A percentile compares a stretch with the other conserved stretches of the same genome.
These are phyloP conservation scores for Venturia carpophila DNA, from an alignment of 2,329 filamentous ascomycete genomes.

Conservation along the genomic window DNA sequence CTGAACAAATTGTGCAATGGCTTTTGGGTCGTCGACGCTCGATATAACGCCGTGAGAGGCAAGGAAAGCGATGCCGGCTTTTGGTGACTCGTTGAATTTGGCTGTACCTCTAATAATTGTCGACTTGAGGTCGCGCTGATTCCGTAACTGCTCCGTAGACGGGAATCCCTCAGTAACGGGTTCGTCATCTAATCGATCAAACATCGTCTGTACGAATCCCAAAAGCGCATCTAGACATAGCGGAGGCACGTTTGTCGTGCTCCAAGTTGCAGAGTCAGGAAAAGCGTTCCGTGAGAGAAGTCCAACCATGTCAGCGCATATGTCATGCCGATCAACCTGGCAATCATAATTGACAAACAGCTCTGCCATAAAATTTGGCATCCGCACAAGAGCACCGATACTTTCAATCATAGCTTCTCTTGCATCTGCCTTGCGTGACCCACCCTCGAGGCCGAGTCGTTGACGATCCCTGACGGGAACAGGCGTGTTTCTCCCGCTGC, in stretches of 20 bases:
- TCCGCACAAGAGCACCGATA: conserved; percentile 81
- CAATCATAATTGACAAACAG: conserved; percentile 98
- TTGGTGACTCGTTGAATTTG: conserved; percentile 94
- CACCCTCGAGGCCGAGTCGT: conserved; percentile 85
- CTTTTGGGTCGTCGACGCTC: conserved; percentile 62
- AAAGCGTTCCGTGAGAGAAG: conserved; percentile 89
- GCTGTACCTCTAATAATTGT: conserved; percentile 78
- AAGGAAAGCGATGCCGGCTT: conserved; percentile 78
- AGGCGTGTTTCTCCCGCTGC: conserved; percentile 79
- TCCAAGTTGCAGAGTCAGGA: conserved; percentile 96
- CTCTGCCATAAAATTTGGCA: conserved; percentile 91
- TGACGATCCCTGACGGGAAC: conserved; percentile 88
- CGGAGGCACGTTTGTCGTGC: conserved; percentile 94
- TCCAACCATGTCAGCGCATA: conserved; percentile 93
- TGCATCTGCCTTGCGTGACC: conserved; percentile 84
- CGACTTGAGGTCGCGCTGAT: conserved; percentile 72
- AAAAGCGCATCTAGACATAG: conserved; percentile 87
- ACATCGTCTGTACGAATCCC: conserved; percentile 84
- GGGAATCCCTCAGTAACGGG: conserved; percentile 59
- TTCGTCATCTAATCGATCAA: conserved; percentile 70
- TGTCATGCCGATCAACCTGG: conserved; percentile 79
- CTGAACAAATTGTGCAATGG: conserved; percentile 78
- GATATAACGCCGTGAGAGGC: conserved; percentile 79
- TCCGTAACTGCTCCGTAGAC: conserved; percentile 54
- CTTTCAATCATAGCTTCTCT: conserved; percentile 98